These are phyloP conservation scores for Dentipellis sp. DNA, from an alignment of 768 basidiomycete genomes.

Conservation along the genomic window DNA sequence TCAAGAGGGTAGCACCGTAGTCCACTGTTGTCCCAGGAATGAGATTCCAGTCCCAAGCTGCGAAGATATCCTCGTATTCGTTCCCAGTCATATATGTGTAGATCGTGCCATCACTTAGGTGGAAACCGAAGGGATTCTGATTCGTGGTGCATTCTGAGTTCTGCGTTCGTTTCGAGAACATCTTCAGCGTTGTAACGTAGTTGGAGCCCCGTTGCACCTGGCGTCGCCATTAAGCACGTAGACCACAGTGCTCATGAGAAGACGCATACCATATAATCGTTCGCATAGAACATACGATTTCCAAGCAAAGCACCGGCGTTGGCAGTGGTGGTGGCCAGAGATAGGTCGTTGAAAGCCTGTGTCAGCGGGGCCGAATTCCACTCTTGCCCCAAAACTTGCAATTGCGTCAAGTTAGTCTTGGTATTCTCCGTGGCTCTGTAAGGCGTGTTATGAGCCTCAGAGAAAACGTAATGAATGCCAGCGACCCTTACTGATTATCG, in stretches of 20 bases:
- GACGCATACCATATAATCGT: constrained; percentile 51
- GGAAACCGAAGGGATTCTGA: constrained; percentile 62
- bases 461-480: not conserved
- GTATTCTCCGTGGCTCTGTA: constrained; percentile 42
- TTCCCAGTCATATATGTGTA: constrained; percentile 52
- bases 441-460: not conserved
- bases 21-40: constrained; percentile 63
- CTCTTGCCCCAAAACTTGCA: constrained; percentile 37
- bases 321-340: constrained; percentile 31
- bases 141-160: constrained; percentile 57
- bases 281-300: constrained; percentile 54
- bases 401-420: constrained; percentile 43
- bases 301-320: constrained; percentile 46
- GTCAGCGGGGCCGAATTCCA: constrained; percentile 39
- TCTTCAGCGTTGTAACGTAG: constrained; percentile 51
- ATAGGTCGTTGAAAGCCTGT: constrained; percentile 31
- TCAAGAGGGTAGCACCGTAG: constrained; percentile 43
- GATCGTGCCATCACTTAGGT: constrained; percentile 50
- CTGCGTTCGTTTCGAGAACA: constrained; percentile 47
- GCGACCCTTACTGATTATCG: constrained; percentile 25
- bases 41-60: constrained; percentile 65
- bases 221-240: not conserved
- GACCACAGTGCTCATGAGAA: not conserved
- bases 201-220: constrained; percentile 53
- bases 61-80: constrained; percentile 63